Percentiles rank a stretch among this genome's conserved stretches.
Evolutionary conservation across 768 basidiomycete genomes (phyloP).

Genomic region (Suillus subalutaceus): DNA sequence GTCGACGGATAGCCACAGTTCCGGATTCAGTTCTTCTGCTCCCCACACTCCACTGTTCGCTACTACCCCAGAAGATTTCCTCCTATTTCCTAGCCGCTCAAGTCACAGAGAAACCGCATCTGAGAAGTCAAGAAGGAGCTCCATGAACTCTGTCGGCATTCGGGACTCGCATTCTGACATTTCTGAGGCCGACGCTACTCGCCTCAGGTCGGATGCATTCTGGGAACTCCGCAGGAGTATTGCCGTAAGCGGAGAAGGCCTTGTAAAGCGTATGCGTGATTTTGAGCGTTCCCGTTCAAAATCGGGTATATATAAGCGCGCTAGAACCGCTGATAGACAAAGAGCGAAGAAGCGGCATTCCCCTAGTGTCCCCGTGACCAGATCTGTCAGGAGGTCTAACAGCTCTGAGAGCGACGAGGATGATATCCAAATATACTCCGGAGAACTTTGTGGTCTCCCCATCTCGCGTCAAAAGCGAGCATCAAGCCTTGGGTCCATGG

Average conservation of each 20-base stretch:
- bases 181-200: conserved; percentile 38
- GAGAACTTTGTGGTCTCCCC: conserved; percentile 37
- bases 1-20: conserved; percentile 32
- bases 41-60: conserved; percentile 44
- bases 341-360: conserved; percentile 42
- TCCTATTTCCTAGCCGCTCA: conserved; percentile 39
- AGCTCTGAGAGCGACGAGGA: conserved; percentile 47
- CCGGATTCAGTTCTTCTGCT: conserved; percentile 27
- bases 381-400: conserved; percentile 22
- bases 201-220: conserved; percentile 64
- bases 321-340: conserved; percentile 44
- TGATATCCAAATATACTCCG: conserved; percentile 57
- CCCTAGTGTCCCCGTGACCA: conserved; percentile 22
- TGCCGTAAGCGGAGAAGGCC: conserved; percentile 64
- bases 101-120: conserved; percentile 12
- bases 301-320: conserved; percentile 39
- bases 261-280: conserved; percentile 74
- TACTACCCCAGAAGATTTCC: conserved; percentile 53
- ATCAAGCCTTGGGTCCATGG: conserved; percentile 48
- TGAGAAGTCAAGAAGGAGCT: conserved; percentile 22
- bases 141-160: conserved; percentile 22
- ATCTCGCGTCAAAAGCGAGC: conserved; percentile 43
- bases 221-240: conserved; percentile 66
- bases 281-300: conserved; percentile 59
- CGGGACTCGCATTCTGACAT: conserved; percentile 25